Base-by-base conservation (phyloP, 2,329 filamentous ascomycete genomes). In the Didymosphaeria variabile region DNA sequence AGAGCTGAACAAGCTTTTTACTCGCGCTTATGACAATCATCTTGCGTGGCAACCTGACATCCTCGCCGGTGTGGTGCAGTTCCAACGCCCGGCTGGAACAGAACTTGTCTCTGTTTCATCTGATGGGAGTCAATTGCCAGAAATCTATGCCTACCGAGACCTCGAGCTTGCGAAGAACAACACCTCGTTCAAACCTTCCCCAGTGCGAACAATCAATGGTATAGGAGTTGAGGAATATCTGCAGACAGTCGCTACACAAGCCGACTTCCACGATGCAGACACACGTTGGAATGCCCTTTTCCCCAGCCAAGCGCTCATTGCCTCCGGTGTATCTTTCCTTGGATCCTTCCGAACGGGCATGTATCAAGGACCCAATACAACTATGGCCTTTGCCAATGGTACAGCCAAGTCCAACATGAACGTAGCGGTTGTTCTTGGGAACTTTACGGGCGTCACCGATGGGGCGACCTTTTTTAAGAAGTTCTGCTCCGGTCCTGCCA, bases 231-330 rank as follows among this genome's bases (percentile, higher is more conserved):
- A 73, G 40, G 66, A 69, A 7, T 80, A 72, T 36, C 66, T 82
- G 9, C 65, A 69, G 5, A 68, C 70, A 13, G 69, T 72, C n/a
- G 77, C 79, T 29, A 55, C 66, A 0, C 62, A 74, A 32, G 70
- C 71, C 8, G 65, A 68, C 38, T 76, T 73, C 34, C 78, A 81
- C 23, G 80, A 82, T 57, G 75, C 76, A 1, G 77, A 82, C 58
- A 75, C 77, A 6, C 70, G 77, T 47, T 82, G 78, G 72, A 81
- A 82, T 51, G 67, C 68, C 1, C 53, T 80, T 1, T 80, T 81
- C 59, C 70, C 72, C 9, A 76, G 71, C 15, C 77, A 78, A 44
- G 59, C 74, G 13, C 65, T 73, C 17, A 69, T 73, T 29, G 73
- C 75, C 6, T 68, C 70, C 4, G 70, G 72, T 2, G 62, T 63